Evolutionary conservation across 2,329 filamentous ascomycete species (phyloP), one percentile per base, ranked within the genome.

Genomic region (Emmonsia crescens): DNA sequence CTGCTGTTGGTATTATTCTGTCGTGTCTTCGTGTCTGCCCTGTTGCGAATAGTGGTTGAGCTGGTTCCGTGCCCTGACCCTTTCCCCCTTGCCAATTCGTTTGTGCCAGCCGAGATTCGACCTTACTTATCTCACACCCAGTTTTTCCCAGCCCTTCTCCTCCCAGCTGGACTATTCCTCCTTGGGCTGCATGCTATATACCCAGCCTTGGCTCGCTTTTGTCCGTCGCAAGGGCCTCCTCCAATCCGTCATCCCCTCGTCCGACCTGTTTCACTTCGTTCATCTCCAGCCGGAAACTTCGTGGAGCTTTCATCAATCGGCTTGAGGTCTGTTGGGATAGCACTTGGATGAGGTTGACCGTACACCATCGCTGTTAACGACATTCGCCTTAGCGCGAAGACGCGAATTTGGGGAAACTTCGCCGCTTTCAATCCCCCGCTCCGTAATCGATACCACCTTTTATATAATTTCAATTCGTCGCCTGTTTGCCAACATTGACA

Each of bases 11-110:
- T 33, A 21, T 56, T 12, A n/a, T n/a, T 12, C 33, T 21, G 52
- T 38, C 16, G 8, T 54, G 52, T 40, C 31, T 56, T 40, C 40
- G 38, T 46, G 19, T 46, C 56, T 57, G 40, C 14, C 56, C 56
- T 12, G 56, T 27, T 36, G 56, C 40, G 24, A 57, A 10, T 27
- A 40, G 27, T 46, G 33, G 38, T 33, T 44, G 56, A 46, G 56
- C 56, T 57, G 56, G 56, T 33, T 57, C 56, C 42, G 24, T 46
- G 40, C 40, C 56, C 40, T 46, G 38, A 57, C 40, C 5, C 8
- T 54, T 40, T 24, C 10, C 40, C 56, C 27, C 40, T 57, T 24
- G 38, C 56, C 55, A 57, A 57, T 57, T 57, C 56, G 38, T 27
- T 57, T n/a, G 38, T 57, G 24, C 36, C 38, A 57, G 27, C 24